phyloP scores from a whole-genome alignment of 169 alveolate species.

The Plasmodium cynomolgi region DNA sequence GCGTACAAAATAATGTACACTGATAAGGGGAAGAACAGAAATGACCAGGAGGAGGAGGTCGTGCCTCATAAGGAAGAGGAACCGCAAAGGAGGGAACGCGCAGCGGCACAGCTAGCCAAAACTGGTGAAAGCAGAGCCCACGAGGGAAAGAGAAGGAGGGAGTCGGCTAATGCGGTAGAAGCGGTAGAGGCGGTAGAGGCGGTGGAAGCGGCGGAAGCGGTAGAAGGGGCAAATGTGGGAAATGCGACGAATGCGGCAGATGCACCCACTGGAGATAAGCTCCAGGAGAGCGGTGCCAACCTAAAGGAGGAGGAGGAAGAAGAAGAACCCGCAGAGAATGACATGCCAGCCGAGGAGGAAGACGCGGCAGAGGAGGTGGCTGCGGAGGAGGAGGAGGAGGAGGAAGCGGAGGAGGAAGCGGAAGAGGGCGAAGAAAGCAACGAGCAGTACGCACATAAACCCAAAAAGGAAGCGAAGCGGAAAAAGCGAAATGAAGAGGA shows the following conservation, averaged over 20 bases:
- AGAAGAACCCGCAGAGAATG: background rate
- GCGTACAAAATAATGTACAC: slow-evolving; percentile 26
- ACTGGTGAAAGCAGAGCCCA: background rate
- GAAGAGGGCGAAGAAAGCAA: background rate
- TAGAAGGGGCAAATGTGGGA: background rate
- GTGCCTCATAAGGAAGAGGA: background rate
- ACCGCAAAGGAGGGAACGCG: background rate
- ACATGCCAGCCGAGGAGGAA: background rate
- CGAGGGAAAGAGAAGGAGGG: background rate
- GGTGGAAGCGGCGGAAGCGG: background rate
- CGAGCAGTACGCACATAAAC: background rate
- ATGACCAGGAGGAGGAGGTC: background rate
- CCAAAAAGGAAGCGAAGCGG: background rate
- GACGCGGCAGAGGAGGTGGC: background rate
- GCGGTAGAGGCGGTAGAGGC: background rate
- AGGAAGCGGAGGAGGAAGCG: background rate
- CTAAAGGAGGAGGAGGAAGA: background rate
- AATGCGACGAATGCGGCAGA: background rate
- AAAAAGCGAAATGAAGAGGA: background rate
- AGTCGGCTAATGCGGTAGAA: background rate
- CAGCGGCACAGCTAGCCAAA: background rate
- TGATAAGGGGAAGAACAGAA: background rate
- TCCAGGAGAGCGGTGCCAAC: background rate
- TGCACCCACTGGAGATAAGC: background rate
- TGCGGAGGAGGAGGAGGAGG: background rate